Conservation (phyloP, 2,329 filamentous ascomycete species). For the Sporothrix sp. region DNA sequence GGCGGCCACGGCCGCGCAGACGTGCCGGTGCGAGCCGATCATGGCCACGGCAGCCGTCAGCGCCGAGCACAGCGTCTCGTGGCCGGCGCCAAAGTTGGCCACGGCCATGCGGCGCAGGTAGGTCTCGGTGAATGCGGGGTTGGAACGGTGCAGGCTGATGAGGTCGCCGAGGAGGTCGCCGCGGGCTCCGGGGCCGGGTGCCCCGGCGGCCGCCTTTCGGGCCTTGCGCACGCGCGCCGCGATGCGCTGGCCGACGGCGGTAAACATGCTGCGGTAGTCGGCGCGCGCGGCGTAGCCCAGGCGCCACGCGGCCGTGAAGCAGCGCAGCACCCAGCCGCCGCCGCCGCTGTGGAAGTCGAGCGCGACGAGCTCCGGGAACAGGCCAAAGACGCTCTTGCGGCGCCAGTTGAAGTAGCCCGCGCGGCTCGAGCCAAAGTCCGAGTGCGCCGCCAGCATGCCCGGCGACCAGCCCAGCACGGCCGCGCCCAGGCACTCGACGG, state of each 20-base stretch:
- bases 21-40: conserved; percentile 31
- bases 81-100: conserved; percentile 47
- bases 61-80: conserved; percentile 45
- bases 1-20: conserved; percentile 25
- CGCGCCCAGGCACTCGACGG: conserved; percentile 42
- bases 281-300: conserved; percentile 35
- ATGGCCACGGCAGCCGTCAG: conserved; percentile 39
- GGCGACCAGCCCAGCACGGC: conserved; percentile 44
- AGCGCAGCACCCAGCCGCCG: conserved; percentile 26
- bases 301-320: conserved; percentile 35
- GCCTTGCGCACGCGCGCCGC: conserved; percentile 3
- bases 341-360: conserved; percentile 29
- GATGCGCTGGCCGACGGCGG: conserved; percentile 17
- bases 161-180: conserved; percentile 38
- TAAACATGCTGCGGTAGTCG: conserved; percentile 40
- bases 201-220: background rate
- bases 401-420: conserved; percentile 43
- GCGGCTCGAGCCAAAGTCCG: conserved; percentile 37
- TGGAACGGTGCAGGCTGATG: conserved; percentile 35
- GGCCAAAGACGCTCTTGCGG: conserved; percentile 41
- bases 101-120: conserved; percentile 44
- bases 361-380: conserved; percentile 36
- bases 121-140: conserved; percentile 35
- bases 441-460: conserved; percentile 32
- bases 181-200: conserved; percentile 14